Base-by-base conservation (phyloP, 164 flowering plant genomes). In the Hamamelis virginiana region DNA sequence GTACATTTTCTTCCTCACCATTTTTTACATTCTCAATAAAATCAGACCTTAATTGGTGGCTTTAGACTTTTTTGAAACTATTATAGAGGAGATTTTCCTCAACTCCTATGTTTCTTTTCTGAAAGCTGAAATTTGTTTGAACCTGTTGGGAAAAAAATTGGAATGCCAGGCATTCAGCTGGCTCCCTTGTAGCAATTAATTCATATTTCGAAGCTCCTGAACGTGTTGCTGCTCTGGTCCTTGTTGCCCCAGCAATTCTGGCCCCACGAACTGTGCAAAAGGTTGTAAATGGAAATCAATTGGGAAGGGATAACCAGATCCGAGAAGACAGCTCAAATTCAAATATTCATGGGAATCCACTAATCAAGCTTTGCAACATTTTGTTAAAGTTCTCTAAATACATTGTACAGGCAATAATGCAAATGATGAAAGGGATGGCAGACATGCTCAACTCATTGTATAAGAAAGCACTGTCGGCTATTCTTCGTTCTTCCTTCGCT, bases 201-300 rank as follows among this genome's bases (percentile, higher is more conserved):
- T 53, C 97, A 38, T 95, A 92, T 76, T 91, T 92, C 71, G 87
- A 95, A 75, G 97, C 95, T 72, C 98, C 97, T 44, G 91, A 91
- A 65, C 84, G 93, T 8, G 83, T 95, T 72, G 97, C 97, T 81
- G 98, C 97, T 43, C 67, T 95, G 58, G 85, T 95, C 76, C 97
- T 95, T 57, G 85, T 95, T 58, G 98, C 98, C 67, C 98, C 98
- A 1, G 97, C 98, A 59, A 87, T 92, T 78, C 41, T 91, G 12
- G 96, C 96, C 27, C 97, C 97, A 10, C 55, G 59, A 25, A 41
- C 72, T 67, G 28, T 59, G 18, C 59, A 26, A 10, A 82, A 81
- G 51, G 41, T 15, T 67, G 66, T 23, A 8, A 76, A 76, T 65
- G 61, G 69, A 72, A 70, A 70, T 51, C 70, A 61, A 58, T 13